These are phyloP conservation scores for Neospermospora avenae DNA, from an alignment of 2,329 filamentous ascomycete genomes.

Conservation along the genomic window DNA sequence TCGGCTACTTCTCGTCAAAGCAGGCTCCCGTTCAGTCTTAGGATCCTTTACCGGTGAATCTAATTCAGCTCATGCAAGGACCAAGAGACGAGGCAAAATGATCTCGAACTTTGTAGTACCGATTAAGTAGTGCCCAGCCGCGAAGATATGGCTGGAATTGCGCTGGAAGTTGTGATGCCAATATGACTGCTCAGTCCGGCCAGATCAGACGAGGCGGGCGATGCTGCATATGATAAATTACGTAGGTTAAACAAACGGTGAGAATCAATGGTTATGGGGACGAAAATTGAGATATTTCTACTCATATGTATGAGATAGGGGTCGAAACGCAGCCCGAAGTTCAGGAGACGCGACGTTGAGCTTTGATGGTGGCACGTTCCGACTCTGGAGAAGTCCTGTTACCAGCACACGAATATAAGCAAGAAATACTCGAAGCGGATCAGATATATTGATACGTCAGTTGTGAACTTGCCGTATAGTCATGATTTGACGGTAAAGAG, in stretches of 20 bases:
- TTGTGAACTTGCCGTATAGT: neutral
- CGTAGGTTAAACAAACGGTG: neutral
- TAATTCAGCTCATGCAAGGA: neutral
- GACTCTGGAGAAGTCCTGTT: neutral
- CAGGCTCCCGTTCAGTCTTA: neutral
- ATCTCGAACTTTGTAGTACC: neutral
- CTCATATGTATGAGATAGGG: neutral
- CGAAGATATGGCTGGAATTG: neutral
- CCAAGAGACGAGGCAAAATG: neutral
- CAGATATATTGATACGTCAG: neutral
- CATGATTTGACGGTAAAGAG: neutral
- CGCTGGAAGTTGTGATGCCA: neutral
- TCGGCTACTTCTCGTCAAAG: neutral
- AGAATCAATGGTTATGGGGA: neutral
- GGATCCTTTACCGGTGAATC: neutral
- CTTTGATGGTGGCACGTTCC: neutral
- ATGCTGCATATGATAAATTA: neutral
- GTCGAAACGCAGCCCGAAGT: constrained; percentile 5
- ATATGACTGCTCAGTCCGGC: neutral
- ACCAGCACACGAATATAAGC: neutral
- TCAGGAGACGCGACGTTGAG: neutral
- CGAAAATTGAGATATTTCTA: neutral
- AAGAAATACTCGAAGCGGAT: neutral
- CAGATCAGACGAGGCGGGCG: neutral
- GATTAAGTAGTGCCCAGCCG: neutral